Base-by-base conservation (phyloP, 768 basidiomycete species). In the Galerina sulciceps region DNA sequence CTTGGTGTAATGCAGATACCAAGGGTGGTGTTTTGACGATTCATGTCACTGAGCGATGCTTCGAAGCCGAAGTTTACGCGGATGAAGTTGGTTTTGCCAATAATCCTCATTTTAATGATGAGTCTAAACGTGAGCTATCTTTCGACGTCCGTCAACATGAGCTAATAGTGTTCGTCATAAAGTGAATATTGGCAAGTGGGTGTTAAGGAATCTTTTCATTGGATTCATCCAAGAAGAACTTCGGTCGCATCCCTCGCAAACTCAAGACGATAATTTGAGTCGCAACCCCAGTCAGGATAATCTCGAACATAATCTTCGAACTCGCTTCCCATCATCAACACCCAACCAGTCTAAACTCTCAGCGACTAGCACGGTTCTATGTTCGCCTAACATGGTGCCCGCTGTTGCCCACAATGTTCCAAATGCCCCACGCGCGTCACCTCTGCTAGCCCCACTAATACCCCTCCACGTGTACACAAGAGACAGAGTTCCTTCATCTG, bases 111-210 rank as follows among this genome's bases (percentile, higher is more conserved):
- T 86, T 87, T 61, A 85, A 78, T 45, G 93, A 95, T 54, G 96
- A 98, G 66, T 79, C 86, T 14, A 86, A 95, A 71, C 67, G 96
- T 94, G 65, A 69, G 90, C 83, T 40, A 17, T 26, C 51, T 52
- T 26, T 20, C 47, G 23, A 35, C 55, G 37, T 59, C 59, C 6
- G 17, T 47, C 11, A 26, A 14, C 9, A 46, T 31, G 35, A 26
- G 38, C 40, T 8, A 18, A 22, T 55, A 35, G 34, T n/a, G 13
- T 23, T 35, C 50, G 34, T 53, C 40, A 55, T 44, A 11, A 18
- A 97, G 95, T 96, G 63, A 96, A 96, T 70, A 78, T 96, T 44
- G 95, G 93, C 1, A 96, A 93, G 75, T 96, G 94, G 93, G 85
- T 93, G 1, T 73, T 96, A 18, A 83, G 89, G 26, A 96, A 96